Evolutionary conservation across 2,329 filamentous ascomycete genomes (phyloP).

Genomic region (Lomentospora prolificans): DNA sequence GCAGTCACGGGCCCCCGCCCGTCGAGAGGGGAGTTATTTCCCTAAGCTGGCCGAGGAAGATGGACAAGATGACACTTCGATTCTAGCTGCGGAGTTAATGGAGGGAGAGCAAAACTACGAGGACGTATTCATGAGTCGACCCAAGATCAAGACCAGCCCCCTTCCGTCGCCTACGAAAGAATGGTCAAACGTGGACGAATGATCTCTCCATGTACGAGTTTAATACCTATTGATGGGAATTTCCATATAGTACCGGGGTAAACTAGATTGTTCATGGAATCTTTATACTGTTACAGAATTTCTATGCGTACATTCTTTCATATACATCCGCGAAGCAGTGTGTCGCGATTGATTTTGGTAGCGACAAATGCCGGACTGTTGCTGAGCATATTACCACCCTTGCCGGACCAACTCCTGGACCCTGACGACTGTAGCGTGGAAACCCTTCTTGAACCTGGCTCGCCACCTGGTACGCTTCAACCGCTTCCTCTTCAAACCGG

Average conservation of each 20-base stretch:
- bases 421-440: conserved; percentile 52
- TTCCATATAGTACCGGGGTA: background rate
- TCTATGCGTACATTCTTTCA: conserved; percentile 10
- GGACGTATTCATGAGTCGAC: conserved; percentile 75
- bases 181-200: conserved; percentile 17
- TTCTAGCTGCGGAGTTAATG: conserved; percentile 61
- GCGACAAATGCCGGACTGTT: too few species aligned
- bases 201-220: background rate
- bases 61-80: conserved; percentile 25
- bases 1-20: conserved; percentile 21
- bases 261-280: background rate
- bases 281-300: conserved; percentile 1
- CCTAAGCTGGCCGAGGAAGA: conserved; percentile 33
- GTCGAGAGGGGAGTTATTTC: background rate
- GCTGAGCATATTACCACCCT: conserved; percentile 52
- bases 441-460: conserved; percentile 57
- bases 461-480: conserved; percentile 60
- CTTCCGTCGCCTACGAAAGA: conserved; percentile 37
- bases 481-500: conserved; percentile 69
- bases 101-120: conserved; percentile 62
- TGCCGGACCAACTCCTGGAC: conserved; percentile 64
- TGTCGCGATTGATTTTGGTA: background rate
- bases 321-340: background rate
- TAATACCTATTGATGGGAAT: too few species aligned
- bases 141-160: conserved; percentile 70